Percentiles rank a stretch among this genome's conserved stretches.
Conservation (phyloP, 2,329 filamentous ascomycete species). For the Neofusicoccum kwambonambiense region DNA sequence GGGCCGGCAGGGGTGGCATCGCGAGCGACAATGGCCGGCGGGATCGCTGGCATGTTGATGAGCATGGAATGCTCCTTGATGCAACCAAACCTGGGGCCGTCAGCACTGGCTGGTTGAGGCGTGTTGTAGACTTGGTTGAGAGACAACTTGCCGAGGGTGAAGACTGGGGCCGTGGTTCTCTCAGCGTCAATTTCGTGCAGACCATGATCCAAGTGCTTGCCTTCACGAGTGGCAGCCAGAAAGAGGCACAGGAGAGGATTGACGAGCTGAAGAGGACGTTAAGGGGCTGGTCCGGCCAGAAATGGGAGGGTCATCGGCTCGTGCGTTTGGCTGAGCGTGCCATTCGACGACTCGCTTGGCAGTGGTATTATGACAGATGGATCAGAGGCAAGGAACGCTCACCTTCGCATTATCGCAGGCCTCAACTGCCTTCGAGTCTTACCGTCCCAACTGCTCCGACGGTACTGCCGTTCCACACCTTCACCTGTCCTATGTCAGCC, state of each 20-base stretch:
- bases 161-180: slow-evolving; percentile 73
- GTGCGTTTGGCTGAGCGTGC: slow-evolving; percentile 82
- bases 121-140: slow-evolving; percentile 85
- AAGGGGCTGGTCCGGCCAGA: slow-evolving; percentile 63
- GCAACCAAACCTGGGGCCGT: slow-evolving; percentile 59
- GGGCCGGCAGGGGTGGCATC: slow-evolving; percentile 85
- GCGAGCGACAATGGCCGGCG: slow-evolving; percentile 68
- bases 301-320: slow-evolving; percentile 85
- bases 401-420: slow-evolving; percentile 64
- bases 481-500: slow-evolving; percentile 89
- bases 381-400: slow-evolving; percentile 59
- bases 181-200: slow-evolving; percentile 48
- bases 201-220: slow-evolving; percentile 48
- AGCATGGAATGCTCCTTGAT: slow-evolving; percentile 78
- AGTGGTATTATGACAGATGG: slow-evolving; percentile 85
- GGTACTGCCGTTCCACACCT: slow-evolving; percentile 94
- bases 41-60: slow-evolving; percentile 92
- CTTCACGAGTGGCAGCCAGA: slow-evolving; percentile 32
- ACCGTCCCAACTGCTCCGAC: slow-evolving; percentile 86
- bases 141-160: slow-evolving; percentile 86
- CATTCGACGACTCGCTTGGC: slow-evolving; percentile 73
- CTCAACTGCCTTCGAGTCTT: slow-evolving; percentile 69
- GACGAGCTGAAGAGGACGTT: slow-evolving; percentile 38
- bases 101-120: slow-evolving; percentile 78
- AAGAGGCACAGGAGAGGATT: slow-evolving; percentile 36